phyloP scores from a whole-genome alignment of 139 green algal species.

The Spirogloea muscicola region DNA sequence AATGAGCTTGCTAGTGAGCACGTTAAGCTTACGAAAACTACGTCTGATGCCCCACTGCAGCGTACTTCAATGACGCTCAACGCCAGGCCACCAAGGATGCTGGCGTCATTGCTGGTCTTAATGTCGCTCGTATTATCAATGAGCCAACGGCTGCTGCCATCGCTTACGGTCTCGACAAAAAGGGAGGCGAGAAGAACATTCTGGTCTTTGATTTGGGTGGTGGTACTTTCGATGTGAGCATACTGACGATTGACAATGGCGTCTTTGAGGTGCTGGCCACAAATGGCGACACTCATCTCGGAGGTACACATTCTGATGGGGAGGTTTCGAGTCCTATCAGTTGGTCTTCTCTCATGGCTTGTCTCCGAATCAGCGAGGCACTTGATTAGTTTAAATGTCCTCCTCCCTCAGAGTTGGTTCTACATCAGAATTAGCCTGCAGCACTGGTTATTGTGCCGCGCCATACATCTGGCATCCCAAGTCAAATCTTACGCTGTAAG shows the following conservation, averaged over 20 bases:
- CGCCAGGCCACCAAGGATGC: constrained; percentile 81
- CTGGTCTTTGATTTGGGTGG: constrained; percentile 66
- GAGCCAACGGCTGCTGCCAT: constrained; percentile 40
- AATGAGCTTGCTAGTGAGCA: not conserved
- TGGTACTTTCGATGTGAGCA: constrained; percentile 50
- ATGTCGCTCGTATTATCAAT: constrained; percentile 46
- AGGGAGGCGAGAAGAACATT: constrained; percentile 12
- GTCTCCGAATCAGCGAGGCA: too few relatives aligned
- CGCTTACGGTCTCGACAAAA: constrained; percentile 55
- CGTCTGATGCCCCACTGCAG: too few relatives aligned
- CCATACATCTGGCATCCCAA: too few relatives aligned
- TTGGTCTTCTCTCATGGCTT: too few relatives aligned
- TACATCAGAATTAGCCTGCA: too few relatives aligned
- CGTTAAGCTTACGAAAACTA: too few relatives aligned
- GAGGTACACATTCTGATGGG: too few relatives aligned
- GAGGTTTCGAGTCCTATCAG: too few relatives aligned
- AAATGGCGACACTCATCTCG: constrained; percentile 48
- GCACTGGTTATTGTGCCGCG: too few relatives aligned
- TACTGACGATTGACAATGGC: constrained; percentile 42
- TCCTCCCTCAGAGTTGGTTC: too few relatives aligned
- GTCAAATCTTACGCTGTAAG: too few relatives aligned
- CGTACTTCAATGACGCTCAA: constrained; percentile 93
- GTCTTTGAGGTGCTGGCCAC: constrained; percentile 37
- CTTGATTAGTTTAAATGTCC: too few relatives aligned
- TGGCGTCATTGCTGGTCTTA: constrained; percentile 35